Evolutionary conservation across 257 asterid genomes (phyloP).

Genomic region (Ligustrum vulgare): DNA sequence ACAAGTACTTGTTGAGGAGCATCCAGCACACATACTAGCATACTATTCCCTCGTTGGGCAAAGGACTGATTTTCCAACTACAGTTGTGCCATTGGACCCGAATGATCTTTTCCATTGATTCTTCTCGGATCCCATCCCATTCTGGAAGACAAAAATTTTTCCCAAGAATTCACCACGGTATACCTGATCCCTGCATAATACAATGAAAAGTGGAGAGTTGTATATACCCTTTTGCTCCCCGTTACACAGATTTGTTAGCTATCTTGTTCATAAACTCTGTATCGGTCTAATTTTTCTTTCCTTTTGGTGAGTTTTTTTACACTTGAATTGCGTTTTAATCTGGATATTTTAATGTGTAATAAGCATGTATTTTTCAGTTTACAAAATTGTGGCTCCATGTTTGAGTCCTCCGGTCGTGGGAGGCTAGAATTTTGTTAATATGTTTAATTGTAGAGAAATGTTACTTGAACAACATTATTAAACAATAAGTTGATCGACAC

Average conservation of each 20-base stretch:
- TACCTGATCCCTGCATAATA: not conserved
- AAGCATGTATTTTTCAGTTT: not conserved
- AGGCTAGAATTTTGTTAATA: not conserved
- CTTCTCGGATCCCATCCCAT: not conserved
- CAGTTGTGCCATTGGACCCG: constrained; percentile 55
- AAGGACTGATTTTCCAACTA: constrained; percentile 70
- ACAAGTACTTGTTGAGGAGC: constrained; percentile 24
- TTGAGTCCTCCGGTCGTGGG: not conserved
- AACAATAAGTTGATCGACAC: too few species aligned
- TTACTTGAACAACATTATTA: too few species aligned
- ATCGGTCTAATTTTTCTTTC: not conserved
- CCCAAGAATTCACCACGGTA: not conserved
- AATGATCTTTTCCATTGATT: constrained; percentile 1
- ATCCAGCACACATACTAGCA: constrained; percentile 85
- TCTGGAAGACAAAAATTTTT: not conserved
- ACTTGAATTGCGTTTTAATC: too few species aligned
- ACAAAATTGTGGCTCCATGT: not conserved
- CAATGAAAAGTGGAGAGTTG: not conserved
- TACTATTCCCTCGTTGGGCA: constrained; percentile 87
- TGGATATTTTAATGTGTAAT: not conserved
- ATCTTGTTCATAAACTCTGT: not conserved
- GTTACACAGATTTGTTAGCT: not conserved
- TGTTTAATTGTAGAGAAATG: not conserved
- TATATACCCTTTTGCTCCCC: not conserved
- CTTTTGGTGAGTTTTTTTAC: not conserved